Evolutionary conservation across 2,329 filamentous ascomycete genomes (phyloP).

Genomic region (Botrytis byssoidea): DNA sequence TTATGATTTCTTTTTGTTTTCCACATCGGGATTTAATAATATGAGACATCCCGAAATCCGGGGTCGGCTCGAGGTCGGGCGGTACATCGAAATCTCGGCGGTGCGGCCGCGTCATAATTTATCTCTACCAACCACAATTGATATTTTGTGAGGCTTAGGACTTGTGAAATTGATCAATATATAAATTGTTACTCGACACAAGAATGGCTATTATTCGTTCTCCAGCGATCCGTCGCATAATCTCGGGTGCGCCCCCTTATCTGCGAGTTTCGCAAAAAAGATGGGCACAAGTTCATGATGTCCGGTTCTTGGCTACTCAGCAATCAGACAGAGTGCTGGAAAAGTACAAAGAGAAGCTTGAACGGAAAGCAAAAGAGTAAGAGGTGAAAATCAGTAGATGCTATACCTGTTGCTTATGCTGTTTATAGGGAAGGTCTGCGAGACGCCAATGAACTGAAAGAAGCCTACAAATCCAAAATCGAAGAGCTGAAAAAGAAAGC

Average conservation of each 20-base stretch:
- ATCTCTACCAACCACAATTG: background rate
- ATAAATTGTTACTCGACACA: background rate
- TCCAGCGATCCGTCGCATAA: slow-evolving; percentile 48
- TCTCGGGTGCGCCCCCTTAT: slow-evolving; percentile 36
- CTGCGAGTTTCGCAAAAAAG: slow-evolving; percentile 60
- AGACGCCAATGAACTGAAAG: slow-evolving; percentile 73
- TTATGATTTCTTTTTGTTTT: background rate
- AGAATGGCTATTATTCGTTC: slow-evolving; percentile 51
- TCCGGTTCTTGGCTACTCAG: slow-evolving; percentile 84
- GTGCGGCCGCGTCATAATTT: background rate
- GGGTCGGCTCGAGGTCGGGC: no score
- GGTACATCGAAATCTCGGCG: background rate
- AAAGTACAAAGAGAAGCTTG: slow-evolving; percentile 84
- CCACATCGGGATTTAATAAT: background rate
- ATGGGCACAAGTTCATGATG: slow-evolving; percentile 90
- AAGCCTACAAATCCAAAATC: slow-evolving; percentile 85
- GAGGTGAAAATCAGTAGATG: background rate
- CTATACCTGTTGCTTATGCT: background rate
- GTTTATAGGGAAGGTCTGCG: slow-evolving; percentile 55
- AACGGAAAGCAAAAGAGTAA: slow-evolving; percentile 71
- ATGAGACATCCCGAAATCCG: background rate
- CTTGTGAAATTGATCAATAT: background rate
- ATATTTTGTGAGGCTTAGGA: background rate
- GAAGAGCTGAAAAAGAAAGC: slow-evolving; percentile 66
- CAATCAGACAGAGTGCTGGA: slow-evolving; percentile 68